phyloP scores from a whole-genome alignment of 2,329 filamentous ascomycete genomes.

The Teratosphaeria destructans region DNA sequence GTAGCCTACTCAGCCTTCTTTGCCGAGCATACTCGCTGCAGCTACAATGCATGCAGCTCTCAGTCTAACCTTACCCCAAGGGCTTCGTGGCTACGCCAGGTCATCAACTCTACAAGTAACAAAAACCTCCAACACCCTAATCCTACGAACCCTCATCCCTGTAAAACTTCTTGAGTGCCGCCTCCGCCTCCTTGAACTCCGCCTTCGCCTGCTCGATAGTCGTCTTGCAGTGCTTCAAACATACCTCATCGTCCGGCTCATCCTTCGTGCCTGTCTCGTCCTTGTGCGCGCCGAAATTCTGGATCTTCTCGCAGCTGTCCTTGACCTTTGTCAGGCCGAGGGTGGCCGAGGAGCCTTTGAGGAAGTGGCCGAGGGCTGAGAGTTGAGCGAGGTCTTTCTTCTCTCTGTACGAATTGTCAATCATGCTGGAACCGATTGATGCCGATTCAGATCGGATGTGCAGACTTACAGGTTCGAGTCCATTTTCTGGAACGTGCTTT shows the following conservation, averaged over 20 bases:
- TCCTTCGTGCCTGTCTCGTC: conserved; percentile 62
- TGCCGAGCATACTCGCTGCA: neutral
- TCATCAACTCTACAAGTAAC: too few species aligned
- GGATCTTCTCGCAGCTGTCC: conserved; percentile 92
- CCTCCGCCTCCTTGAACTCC: conserved; percentile 67
- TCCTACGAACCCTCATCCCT: conserved; percentile 11
- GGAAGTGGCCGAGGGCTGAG: conserved; percentile 81
- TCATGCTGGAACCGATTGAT: neutral
- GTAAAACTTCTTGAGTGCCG: conserved; percentile 61
- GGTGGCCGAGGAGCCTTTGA: conserved; percentile 94
- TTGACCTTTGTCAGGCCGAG: conserved; percentile 83
- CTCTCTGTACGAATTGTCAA: conserved; percentile 39
- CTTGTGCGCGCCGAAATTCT: conserved; percentile 77
- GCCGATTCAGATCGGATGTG: neutral
- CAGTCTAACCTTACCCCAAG: neutral
- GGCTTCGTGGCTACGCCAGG: too few species aligned
- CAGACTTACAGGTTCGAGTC: conserved; percentile 60
- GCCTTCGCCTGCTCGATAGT: conserved; percentile 62
- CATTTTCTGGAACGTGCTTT: conserved; percentile 78
- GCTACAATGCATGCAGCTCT: neutral
- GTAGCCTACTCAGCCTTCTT: neutral
- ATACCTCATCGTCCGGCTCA: conserved; percentile 56
- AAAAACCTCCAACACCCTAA: too few species aligned
- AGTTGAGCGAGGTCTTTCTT: conserved; percentile 60
- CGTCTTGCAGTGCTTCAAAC: conserved; percentile 58